Evolutionary conservation across 2,329 filamentous ascomycete species (phyloP).

Genomic region (Aspergillus sp.): DNA sequence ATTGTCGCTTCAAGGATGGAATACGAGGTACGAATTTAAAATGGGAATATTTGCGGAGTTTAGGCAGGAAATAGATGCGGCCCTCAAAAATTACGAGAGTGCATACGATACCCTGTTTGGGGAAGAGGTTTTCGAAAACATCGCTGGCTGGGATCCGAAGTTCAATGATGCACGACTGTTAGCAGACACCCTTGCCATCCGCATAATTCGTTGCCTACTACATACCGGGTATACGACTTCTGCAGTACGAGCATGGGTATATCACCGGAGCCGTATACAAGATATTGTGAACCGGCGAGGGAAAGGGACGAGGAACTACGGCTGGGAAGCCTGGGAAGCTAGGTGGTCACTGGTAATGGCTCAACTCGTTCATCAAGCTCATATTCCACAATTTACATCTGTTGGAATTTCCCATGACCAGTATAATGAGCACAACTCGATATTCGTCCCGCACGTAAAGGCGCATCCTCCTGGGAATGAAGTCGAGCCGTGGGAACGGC

Average conservation of each 20-base stretch:
- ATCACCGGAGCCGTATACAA: constrained; percentile 70
- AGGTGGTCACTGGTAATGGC: constrained; percentile 66
- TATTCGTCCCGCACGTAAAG: constrained; percentile 55
- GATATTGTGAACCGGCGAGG: constrained; percentile 80
- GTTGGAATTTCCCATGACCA: constrained; percentile 27
- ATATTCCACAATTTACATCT: constrained; percentile 47
- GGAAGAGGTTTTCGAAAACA: constrained; percentile 80
- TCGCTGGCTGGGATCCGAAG: constrained; percentile 83
- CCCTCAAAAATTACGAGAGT: constrained; percentile 80
- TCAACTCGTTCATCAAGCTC: constrained; percentile 56
- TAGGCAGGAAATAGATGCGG: constrained; percentile 85
- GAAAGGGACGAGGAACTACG: constrained; percentile 83
- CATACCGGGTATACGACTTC: constrained; percentile 77
- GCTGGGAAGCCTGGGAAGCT: constrained; percentile 92
- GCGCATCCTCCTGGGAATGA: constrained; percentile 49
- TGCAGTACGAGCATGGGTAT: constrained; percentile 77
- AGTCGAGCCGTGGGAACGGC: constrained; percentile 57
- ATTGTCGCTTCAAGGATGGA: constrained; percentile 84
- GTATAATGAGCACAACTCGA: constrained; percentile 27
- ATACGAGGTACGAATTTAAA: constrained; percentile 93
- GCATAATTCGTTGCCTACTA: constrained; percentile 77
- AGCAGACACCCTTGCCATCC: constrained; percentile 76
- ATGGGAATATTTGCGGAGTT: constrained; percentile 88
- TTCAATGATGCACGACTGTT: constrained; percentile 93
- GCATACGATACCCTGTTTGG: constrained; percentile 83